Percentiles rank a stretch among this genome's conserved stretches.
Evolutionary conservation across 1,284 basidiomycete genomes (phyloP).

Genomic region (Apiotrichum sp.): DNA sequence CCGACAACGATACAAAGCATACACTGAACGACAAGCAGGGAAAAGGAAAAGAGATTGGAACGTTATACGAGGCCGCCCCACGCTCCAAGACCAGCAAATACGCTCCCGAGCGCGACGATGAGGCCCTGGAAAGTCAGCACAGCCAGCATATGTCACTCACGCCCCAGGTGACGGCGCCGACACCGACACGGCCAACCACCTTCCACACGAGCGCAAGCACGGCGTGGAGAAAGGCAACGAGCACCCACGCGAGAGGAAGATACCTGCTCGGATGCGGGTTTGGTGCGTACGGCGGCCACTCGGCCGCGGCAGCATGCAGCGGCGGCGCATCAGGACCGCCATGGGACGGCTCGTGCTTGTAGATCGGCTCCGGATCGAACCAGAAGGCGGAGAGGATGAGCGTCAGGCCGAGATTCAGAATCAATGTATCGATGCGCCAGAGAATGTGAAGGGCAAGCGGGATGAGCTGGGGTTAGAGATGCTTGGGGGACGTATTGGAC

Average conservation of each 20-base stretch:
- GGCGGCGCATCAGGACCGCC: neutral
- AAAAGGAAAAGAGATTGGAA: neutral
- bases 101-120: constrained; percentile 43
- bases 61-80: constrained; percentile 45
- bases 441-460: constrained; percentile 43
- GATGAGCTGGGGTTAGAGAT: constrained; percentile 31
- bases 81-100: constrained; percentile 44
- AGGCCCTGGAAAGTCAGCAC: constrained; percentile 30
- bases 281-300: constrained; percentile 16
- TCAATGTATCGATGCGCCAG: constrained; percentile 46
- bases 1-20: neutral
- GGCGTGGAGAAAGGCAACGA: constrained; percentile 34
- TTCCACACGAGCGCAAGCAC: constrained; percentile 40
- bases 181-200: constrained; percentile 39
- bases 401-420: constrained; percentile 48
- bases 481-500: constrained; percentile 5
- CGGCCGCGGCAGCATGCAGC: neutral
- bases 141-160: constrained; percentile 25
- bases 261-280: constrained; percentile 23
- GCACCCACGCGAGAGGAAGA: constrained; percentile 30
- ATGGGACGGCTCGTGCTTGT: constrained; percentile 20
- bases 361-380: constrained; percentile 43
- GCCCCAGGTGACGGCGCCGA: constrained; percentile 47
- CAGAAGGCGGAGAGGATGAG: constrained; percentile 45
- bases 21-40: neutral